Evolutionary conservation across 2,329 filamentous ascomycete species (phyloP), one percentile per base, ranked within the genome.

Genomic region (Mycosphaerella sp.): DNA sequence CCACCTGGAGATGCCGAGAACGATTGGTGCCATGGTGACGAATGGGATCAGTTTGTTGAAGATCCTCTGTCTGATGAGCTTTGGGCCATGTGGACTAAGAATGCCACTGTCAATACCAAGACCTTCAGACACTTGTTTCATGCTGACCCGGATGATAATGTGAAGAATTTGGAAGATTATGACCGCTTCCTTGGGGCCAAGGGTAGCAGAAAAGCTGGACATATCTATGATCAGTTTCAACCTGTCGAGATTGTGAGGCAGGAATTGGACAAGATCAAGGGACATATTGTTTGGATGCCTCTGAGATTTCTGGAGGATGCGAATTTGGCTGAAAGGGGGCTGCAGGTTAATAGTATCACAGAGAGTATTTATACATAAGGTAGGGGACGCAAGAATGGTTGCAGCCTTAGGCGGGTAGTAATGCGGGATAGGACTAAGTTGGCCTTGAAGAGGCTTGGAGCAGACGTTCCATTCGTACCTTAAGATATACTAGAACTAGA

Each of bases 251-350:
- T 94, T 49, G 82, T 93, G 6, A 79, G 87, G 13, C 68, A 77
- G 58, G 89, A 91, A 68, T 73, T 97, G 44, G 83, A 89, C 62
- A 77, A 85, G 64, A 81, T 97, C 59, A 62, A 61, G 71, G 91
- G 91, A 0, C 91, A 97, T 73, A 69, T 97, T 36, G 91, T 97
- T 6, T 94, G 88, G 87, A 91, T 95, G 84, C 89, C 89, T n/a
- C 69, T 97, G 63, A 81, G 89, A 41, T 97, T 95, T 66, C 70
- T 97, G 65, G 77, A 80, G 62, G 83, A 95, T 57, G 89, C 84
- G 0, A 79, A 87, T 62, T 94, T 97, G 89, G 90, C 90, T 0
- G 90, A 96, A 73, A 81, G 79, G 63, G 90, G 91, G 0, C 64
- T 97, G 69, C 84, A 89, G 70, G 82, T 97, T 36, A 97, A 97